Evolutionary conservation across 1,284 basidiomycete species (phyloP), one percentile per base, ranked within the genome.

Genomic region (Ganoderma resinaceum): DNA sequence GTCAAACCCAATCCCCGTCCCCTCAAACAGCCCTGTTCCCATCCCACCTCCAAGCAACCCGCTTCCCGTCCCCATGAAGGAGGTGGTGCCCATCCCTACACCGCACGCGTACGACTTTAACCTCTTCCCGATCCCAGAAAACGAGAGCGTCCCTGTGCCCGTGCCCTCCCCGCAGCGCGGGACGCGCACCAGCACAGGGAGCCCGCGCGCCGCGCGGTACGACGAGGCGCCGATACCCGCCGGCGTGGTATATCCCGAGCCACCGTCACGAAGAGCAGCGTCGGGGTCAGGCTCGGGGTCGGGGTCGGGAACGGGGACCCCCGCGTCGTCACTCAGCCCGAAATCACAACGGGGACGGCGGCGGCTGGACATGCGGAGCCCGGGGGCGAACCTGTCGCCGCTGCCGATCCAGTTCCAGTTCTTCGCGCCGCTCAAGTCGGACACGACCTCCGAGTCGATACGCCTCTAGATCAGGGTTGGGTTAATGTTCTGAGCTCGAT

Each of bases 211-310:
- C 9, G 61, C 59, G 52, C 67, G 66, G 52, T 76, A 76, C 65
- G 66, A 60, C 42, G 73, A 73, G 66, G 75, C 75, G 14, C 71
- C 71, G 12, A 38, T 74, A 11, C 75, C 75, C 14, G 46, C 71
- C 2, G 72, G 71, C 37, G 62, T 74, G 55, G 69, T 72, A 18
- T 76, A 76, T 33, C 75, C 75, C 9, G 71, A 69, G 20, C 73
- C 73, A 29, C 72, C 66, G 11, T 70, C 67, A 43, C 58, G 68
- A 35, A 67, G 67, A 33, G 38, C 61, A n/a, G 61, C 43, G 43
- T 53, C 64, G 46, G 29, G 62, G n/a, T 46, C 40, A 2, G 62
- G 42, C 2, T 57, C 65, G 40, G 29, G 23, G 14, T 29, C 49
- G 5, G 49, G 49, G 52, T 31, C 52, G 16, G 29, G 31, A 16